Percentiles rank a stretch among this genome's conserved stretches.
phyloP scores from a whole-genome alignment of 805 yeast genomes.

The Lipomyces chichibuensis region DNA sequence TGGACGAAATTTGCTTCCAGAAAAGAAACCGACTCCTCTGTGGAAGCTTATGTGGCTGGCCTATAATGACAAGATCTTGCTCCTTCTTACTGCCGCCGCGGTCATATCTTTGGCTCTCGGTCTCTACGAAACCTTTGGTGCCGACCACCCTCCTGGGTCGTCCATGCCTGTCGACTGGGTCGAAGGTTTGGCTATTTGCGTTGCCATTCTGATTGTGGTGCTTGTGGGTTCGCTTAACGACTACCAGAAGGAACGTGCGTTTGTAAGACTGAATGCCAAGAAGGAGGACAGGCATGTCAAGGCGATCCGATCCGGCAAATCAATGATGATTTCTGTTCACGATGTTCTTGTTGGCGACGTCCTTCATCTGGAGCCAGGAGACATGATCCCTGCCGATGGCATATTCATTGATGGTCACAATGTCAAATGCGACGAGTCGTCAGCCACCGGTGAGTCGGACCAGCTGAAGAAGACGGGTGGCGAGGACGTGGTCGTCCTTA shows the following conservation, averaged over 20 bases:
- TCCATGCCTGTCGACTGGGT: constrained; percentile 93
- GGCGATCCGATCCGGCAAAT: constrained; percentile 71
- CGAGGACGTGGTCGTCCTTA: constrained; percentile 90
- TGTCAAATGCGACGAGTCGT: constrained; percentile 93
- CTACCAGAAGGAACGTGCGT: constrained; percentile 94
- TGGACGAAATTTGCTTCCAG: constrained; percentile 75
- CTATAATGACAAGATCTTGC: constrained; percentile 83
- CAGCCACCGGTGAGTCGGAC: constrained; percentile 97
- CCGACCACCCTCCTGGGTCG: constrained; percentile 72
- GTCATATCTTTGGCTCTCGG: constrained; percentile 85
- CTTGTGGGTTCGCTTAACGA: constrained; percentile 91
- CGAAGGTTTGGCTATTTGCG: constrained; percentile 95
- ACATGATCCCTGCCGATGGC: constrained; percentile 92
- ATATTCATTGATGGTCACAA: constrained; percentile 81
- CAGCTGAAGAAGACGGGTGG: constrained; percentile 83
- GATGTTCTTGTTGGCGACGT: constrained; percentile 86
- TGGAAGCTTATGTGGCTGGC: constrained; percentile 74
- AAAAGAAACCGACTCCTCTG: constrained; percentile 67
- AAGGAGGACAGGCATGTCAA: constrained; percentile 79
- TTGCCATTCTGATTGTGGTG: constrained; percentile 86
- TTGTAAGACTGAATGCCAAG: constrained; percentile 80
- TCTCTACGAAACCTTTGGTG: constrained; percentile 86
- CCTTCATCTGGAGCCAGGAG: constrained; percentile 84
- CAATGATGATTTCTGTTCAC: constrained; percentile 66
- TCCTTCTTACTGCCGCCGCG: constrained; percentile 81